Percentiles rank a stretch among this genome's conserved stretches.
phyloP scores from a whole-genome alignment of 139 green algal genomes.

The Chlorella sp. region DNA sequence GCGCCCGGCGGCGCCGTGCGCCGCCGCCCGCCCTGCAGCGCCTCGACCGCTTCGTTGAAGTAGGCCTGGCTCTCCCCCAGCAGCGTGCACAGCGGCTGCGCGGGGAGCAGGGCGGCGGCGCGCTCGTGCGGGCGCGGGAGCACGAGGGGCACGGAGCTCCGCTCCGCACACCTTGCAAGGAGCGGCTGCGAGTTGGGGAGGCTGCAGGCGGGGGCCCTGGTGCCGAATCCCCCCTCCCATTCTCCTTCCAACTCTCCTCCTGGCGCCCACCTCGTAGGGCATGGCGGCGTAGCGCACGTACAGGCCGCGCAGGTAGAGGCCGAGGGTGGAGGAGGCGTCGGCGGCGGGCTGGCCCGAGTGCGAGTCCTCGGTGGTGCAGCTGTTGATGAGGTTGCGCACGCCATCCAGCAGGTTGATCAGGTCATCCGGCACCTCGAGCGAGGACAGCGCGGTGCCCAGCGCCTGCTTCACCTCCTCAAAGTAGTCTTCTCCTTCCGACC shows the following conservation, averaged over 20 bases:
- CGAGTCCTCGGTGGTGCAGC: background rate
- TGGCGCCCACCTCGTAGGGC: conserved; percentile 8
- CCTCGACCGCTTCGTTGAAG: background rate
- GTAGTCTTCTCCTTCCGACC: background rate
- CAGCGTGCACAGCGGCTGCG: conserved; percentile 26
- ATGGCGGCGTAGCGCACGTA: conserved; percentile 16
- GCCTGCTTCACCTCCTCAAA: background rate
- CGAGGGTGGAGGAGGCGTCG: conserved; percentile 7
- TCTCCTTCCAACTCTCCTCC: background rate
- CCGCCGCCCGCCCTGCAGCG: conserved; percentile 14
- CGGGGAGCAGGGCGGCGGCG: background rate
- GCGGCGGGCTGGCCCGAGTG: background rate
- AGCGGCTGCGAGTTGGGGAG: background rate
- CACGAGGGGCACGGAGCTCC: too few relatives aligned
- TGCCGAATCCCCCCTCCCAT: too few relatives aligned
- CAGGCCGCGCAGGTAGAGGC: conserved; percentile 8
- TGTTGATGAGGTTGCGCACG: conserved; percentile 9
- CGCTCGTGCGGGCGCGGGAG: too few relatives aligned
- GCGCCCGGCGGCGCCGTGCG: background rate
- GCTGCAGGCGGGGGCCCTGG: background rate
- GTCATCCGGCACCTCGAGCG: conserved; percentile 12
- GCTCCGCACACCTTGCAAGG: background rate
- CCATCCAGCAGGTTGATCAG: background rate
- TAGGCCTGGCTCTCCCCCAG: conserved; percentile 1
- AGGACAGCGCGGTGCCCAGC: background rate